A percentile compares a stretch with the other conserved stretches of the same genome.
Conservation (phyloP, 768 basidiomycete species). For the Cubamyces sp. region DNA sequence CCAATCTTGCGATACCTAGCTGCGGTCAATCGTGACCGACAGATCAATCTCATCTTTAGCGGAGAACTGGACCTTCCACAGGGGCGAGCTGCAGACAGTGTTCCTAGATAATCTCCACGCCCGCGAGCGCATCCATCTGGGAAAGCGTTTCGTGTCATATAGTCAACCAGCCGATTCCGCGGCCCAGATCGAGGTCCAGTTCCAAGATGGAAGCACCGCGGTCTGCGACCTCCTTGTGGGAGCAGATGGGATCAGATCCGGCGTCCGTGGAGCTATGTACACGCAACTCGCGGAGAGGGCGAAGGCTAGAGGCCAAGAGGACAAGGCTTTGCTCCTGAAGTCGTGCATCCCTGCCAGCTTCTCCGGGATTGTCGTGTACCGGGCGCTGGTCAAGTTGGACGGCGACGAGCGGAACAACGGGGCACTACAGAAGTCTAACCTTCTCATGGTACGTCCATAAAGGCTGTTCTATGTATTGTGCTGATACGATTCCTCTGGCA, state of each 20-base stretch:
- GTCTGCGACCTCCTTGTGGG: constrained; percentile 34
- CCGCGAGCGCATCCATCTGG: constrained; percentile 20
- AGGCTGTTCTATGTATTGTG: too few species aligned
- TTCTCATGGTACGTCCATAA: not conserved
- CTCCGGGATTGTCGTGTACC: constrained; percentile 11
- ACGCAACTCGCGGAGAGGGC: constrained; percentile 8
- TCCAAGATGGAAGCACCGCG: constrained; percentile 31
- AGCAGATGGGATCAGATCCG: constrained; percentile 32
- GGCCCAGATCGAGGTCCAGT: constrained; percentile 23
- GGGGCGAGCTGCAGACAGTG: constrained; percentile 25
- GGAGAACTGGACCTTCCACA: constrained; percentile 17
- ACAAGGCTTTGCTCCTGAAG: constrained; percentile 1
- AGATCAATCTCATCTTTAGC: not conserved
- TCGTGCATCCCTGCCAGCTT: not conserved
- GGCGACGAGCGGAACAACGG: not conserved
- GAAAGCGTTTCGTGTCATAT: constrained; percentile 26
- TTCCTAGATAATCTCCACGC: constrained; percentile 20
- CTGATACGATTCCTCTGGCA: not conserved
- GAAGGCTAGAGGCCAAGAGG: not conserved
- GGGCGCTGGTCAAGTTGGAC: constrained; percentile 4
- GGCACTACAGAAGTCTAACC: not conserved
- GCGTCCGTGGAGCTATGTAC: constrained; percentile 18
- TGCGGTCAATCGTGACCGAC: too few species aligned
- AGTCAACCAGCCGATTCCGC: not conserved
- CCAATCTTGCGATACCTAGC: too few species aligned